Conservation (phyloP, 139 green algal species). For the Pseudopediastrum boryanum region DNA sequence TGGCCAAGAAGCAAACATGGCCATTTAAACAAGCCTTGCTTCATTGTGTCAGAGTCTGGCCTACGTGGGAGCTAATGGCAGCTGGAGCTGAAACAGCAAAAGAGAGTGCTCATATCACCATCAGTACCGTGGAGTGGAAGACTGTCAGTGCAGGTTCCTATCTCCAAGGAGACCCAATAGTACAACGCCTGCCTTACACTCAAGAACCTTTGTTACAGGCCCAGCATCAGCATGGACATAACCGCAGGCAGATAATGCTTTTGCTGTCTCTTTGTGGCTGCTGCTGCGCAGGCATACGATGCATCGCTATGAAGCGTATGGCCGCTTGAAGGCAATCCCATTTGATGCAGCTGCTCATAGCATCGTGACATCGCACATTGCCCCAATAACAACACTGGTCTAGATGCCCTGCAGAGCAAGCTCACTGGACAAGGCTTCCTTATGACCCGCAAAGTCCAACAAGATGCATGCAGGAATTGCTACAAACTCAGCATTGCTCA, state of each 20-base stretch:
- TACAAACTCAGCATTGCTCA: neutral
- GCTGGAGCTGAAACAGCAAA: too few relatives aligned
- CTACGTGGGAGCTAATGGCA: too few relatives aligned
- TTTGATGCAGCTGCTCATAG: too few relatives aligned
- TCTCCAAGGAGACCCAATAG: neutral
- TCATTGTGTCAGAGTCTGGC: too few relatives aligned
- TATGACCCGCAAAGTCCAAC: neutral
- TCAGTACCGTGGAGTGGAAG: neutral
- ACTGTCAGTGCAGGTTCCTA: neutral
- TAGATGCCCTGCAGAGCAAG: too few relatives aligned
- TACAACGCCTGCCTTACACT: neutral
- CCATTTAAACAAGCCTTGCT: too few relatives aligned
- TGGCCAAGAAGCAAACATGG: too few relatives aligned
- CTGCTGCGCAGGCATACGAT: neutral
- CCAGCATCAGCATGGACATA: neutral
- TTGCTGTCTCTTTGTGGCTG: neutral
- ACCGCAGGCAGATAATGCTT: neutral
- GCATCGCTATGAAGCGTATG: neutral
- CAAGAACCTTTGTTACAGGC: neutral
- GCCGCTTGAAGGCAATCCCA: too few relatives aligned
- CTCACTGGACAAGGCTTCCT: too few relatives aligned
- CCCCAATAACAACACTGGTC: too few relatives aligned
- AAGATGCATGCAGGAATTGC: neutral
- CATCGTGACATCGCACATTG: too few relatives aligned
- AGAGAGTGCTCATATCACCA: neutral